Evolutionary conservation across 495 filamentous ascomycete genomes (phyloP).

Genomic region (Tuber indicum): DNA sequence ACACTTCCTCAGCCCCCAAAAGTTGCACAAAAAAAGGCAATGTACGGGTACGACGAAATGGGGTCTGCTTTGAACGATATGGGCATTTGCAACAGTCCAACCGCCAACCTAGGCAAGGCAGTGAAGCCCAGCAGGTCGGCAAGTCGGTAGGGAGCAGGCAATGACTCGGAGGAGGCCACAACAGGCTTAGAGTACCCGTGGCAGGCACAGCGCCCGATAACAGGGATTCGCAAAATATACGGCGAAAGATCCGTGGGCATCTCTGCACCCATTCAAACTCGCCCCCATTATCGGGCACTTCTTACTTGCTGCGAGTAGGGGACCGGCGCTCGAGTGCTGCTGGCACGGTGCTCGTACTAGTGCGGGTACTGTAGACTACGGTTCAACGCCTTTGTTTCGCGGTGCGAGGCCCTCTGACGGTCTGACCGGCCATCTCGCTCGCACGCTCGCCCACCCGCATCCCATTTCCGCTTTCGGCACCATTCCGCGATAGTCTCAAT

Average conservation of each 20-base stretch:
- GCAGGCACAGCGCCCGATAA: too few relatives aligned
- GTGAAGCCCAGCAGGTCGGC: not conserved
- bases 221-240: too few relatives aligned
- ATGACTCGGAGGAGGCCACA: constrained; percentile 6
- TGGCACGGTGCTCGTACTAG: too few relatives aligned
- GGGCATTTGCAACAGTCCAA: not conserved
- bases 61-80: too few relatives aligned
- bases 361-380: not conserved
- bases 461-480: not conserved
- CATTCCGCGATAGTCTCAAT: not conserved
- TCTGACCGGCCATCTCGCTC: not conserved
- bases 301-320: too few relatives aligned
- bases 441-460: not conserved
- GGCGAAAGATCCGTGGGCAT: too few relatives aligned
- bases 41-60: not conserved
- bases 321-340: too few relatives aligned
- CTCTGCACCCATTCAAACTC: too few relatives aligned
- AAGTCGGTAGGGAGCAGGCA: not conserved
- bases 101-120: not conserved
- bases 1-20: not conserved
- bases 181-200: constrained; percentile 2
- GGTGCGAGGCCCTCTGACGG: not conserved
- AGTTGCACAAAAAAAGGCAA: not conserved
- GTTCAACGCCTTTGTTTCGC: not conserved
- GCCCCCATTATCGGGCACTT: too few relatives aligned